Evolutionary conservation across 371 early-diverging fungal species (phyloP), one percentile per base, ranked within the genome.

Genomic region (Actinomortierella wolfii): DNA sequence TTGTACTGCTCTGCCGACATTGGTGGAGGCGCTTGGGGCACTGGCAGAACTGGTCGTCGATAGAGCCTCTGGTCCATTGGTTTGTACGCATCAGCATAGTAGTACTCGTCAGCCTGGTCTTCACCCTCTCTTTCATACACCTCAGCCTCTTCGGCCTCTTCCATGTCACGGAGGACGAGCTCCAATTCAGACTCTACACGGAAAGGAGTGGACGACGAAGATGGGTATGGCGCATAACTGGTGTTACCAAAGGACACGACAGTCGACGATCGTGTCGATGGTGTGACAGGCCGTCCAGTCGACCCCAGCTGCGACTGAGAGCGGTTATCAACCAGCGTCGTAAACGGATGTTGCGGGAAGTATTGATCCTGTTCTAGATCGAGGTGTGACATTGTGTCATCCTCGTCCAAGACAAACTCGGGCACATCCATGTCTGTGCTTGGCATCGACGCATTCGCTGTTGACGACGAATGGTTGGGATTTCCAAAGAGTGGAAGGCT

Each of bases 61-160:
- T 71, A 56, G 26, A 71, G 49, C n/a, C 61, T 62, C 29, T 71
- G 73, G 50, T 71, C 73, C 67, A 71, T 65, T 14, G 73, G 57
- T 50, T 62, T 71, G 59, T 65, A 66, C 7, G 73, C 73, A 29
- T 71, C 73, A 59, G 47, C 51, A 41, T 66, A 71, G 34, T 71
- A 71, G 24, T 61, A 59, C 45, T 60, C 61, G 29, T 69, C 70
- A 49, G 64, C 24, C 44, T 48, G 20, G 34, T 70, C 71, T 39
- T 70, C 65, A 13, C 71, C 71, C 20, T 60, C 70, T 1, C 64
- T 41, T 49, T 64, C 71, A 0, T 57, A 55, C 29, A 57, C 61
- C 15, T 65, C 57, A 21, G 47, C 24, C 47, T 8, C 21, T 21
- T 70, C 71, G n/a, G 39, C 28, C 26, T 64, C 71, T 15, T 69